Percentiles rank a stretch among this genome's conserved stretches.
Conservation (phyloP, 371 early-diverging fungal species). For the Saksenaea vasiformis region DNA sequence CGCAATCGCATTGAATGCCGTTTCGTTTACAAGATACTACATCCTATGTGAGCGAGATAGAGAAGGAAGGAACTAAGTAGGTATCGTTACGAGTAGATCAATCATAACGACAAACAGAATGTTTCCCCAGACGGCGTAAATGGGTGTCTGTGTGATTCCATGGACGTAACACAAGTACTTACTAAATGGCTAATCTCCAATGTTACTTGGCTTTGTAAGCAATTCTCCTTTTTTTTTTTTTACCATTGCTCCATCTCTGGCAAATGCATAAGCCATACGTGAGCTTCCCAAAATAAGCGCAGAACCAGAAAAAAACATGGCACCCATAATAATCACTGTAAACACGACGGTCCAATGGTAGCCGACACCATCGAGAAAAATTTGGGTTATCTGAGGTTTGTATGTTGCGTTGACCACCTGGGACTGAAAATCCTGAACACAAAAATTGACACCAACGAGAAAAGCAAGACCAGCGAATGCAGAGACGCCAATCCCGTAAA, state of each 20-base stretch:
- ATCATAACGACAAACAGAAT: constrained; percentile 42
- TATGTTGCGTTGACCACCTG: constrained; percentile 50
- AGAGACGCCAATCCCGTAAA: constrained; percentile 54
- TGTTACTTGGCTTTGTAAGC: no score
- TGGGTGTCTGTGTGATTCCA: constrained; percentile 35
- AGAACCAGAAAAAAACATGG: constrained; percentile 57
- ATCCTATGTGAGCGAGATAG: constrained; percentile 52
- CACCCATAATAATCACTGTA: constrained; percentile 52
- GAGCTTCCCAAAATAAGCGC: constrained; percentile 57
- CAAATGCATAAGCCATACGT: constrained; percentile 75
- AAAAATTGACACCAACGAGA: constrained; percentile 58
- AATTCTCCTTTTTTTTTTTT: not conserved
- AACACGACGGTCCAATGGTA: constrained; percentile 52
- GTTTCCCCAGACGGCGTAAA: constrained; percentile 56
- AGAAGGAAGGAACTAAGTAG: constrained; percentile 29
- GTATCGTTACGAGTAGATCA: constrained; percentile 43
- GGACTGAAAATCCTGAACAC: constrained; percentile 57
- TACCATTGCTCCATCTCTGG: constrained; percentile 70
- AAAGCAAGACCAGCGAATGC: constrained; percentile 57
- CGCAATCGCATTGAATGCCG: constrained; percentile 66
- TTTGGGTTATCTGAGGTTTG: constrained; percentile 48
- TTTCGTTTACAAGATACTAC: constrained; percentile 51
- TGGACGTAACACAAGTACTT: constrained; percentile 47
- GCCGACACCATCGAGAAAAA: constrained; percentile 63
- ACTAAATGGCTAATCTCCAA: constrained; percentile 46